Percentiles rank a stretch among this genome's conserved stretches.
Evolutionary conservation across 768 basidiomycete species (phyloP).

Genomic region (Mycena epipterygia): DNA sequence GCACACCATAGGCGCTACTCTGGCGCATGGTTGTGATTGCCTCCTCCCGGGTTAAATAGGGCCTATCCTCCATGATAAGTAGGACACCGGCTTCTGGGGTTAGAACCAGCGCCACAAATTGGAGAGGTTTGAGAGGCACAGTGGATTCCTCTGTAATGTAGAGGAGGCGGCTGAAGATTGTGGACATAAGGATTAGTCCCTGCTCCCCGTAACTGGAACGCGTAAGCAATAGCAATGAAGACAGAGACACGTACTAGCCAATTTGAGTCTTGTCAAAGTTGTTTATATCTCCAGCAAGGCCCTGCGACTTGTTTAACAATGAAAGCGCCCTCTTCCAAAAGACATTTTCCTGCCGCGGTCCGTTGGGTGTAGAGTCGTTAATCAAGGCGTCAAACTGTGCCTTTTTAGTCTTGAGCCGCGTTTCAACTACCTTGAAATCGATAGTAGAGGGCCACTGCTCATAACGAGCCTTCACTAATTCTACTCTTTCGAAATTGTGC

Average conservation of each 20-base stretch:
- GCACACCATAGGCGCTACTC: not conserved
- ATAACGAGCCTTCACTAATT: too few relatives aligned
- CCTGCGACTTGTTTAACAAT: too few relatives aligned
- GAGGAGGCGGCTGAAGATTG: not conserved
- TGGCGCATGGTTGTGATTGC: not conserved
- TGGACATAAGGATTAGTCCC: not conserved
- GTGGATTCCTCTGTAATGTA: not conserved
- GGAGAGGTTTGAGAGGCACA: not conserved
- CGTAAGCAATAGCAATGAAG: too few relatives aligned
- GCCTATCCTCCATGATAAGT: not conserved
- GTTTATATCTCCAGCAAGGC: not conserved
- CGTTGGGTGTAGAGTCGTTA: not conserved
- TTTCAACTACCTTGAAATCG: too few relatives aligned
- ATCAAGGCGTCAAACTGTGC: too few relatives aligned
- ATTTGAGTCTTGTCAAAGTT: too few relatives aligned
- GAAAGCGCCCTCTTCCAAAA: not conserved
- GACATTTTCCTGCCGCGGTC: not conserved
- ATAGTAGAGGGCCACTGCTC: too few relatives aligned
- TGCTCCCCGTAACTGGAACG: constrained; percentile 5
- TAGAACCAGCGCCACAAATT: not conserved
- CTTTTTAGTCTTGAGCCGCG: too few relatives aligned
- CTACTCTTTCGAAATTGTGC: too few relatives aligned
- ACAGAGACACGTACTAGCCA: too few relatives aligned
- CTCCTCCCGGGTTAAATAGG: not conserved
- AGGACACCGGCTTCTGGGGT: not conserved